Conservation (phyloP, 164 flowering plant genomes). For the Annona squamosa region DNA sequence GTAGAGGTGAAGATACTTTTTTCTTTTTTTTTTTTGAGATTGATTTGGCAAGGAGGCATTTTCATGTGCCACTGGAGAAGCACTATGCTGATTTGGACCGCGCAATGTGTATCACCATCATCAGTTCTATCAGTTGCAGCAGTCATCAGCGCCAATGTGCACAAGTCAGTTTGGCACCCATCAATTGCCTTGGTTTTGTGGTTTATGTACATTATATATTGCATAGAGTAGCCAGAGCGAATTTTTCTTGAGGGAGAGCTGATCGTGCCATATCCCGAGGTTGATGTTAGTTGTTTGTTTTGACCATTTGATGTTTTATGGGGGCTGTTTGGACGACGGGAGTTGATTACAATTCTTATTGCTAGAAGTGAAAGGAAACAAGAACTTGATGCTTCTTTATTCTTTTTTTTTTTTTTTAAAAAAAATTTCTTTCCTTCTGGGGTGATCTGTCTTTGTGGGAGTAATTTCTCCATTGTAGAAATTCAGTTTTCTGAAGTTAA, state of each 20-base stretch:
- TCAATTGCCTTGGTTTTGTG: constrained; percentile 15
- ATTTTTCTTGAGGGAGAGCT: neutral
- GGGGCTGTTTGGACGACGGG: neutral
- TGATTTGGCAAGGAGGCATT: neutral
- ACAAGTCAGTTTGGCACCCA: constrained; percentile 5
- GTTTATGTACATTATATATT: constrained; percentile 41
- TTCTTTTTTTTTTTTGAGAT: neutral
- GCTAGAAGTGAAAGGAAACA: neutral
- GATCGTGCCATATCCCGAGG: neutral
- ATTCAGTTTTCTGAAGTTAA: too few species aligned
- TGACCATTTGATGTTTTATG: neutral
- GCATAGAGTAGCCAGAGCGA: neutral
- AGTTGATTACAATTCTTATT: neutral
- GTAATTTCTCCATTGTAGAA: neutral
- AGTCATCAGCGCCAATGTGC: constrained; percentile 11
- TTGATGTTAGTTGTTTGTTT: constrained; percentile 4
- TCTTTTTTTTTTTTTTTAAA: neutral
- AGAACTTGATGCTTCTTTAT: neutral
- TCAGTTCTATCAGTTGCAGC: constrained; percentile 4
- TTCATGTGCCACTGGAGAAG: constrained; percentile 9
- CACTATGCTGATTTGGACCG: constrained; percentile 14
- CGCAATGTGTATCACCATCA: constrained; percentile 7
- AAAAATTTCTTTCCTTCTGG: neutral
- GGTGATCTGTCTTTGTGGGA: neutral
- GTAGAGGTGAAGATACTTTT: constrained; percentile 8